Base-by-base conservation (phyloP, 768 basidiomycete genomes). In the Mycena alexandri region DNA sequence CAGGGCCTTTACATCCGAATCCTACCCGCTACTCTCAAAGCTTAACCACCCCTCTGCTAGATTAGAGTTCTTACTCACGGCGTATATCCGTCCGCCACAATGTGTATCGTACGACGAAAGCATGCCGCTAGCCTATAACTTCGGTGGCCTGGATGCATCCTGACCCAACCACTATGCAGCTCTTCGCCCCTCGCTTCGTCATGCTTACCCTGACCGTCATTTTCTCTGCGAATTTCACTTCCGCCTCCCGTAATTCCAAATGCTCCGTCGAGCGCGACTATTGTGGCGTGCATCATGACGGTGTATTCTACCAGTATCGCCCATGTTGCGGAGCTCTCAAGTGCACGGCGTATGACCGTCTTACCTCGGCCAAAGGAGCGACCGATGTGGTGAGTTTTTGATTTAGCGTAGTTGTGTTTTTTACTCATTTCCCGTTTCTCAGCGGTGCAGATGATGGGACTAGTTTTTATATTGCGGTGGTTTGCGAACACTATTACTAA, bases 261-360 rank as follows among this genome's bases (percentile, higher is more conserved):
- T 55, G 38, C 36, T 55, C 54, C 1, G 54, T 17, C 2, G 24
- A 41, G 8, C 38, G 22, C 2, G 54, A 55, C 22, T 43, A 42
- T 21, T 55, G 54, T 38, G 54, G 54, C 24, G 41, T 55, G 36
- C 42, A 41, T 24, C 54, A 55, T 21, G 54, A 55, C 41, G 7
- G 54, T 36, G 41, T 25, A 4, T 42, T 55, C 17, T 24, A 42
- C 41, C 54, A 55, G 41, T 55, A 55, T 38, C 54, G 54, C 41
- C 5, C 8, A 25, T 55, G 54, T 19, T 55, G 54, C 54, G 54
- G 24, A 10, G 41, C 9, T 6, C 12, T 55, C 24, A 19, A 3
- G 3, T 55, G 54, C 22, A 42, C 54, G n/a, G 22, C 54, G 42
- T 43, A 42, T 41, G 41, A 55, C 9, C 41, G 42, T 41, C 38